A percentile compares a stretch with the other conserved stretches of the same genome.
phyloP scores from a whole-genome alignment of 2,329 filamentous ascomycete species.

The Rhexocercosporidium sp. region DNA sequence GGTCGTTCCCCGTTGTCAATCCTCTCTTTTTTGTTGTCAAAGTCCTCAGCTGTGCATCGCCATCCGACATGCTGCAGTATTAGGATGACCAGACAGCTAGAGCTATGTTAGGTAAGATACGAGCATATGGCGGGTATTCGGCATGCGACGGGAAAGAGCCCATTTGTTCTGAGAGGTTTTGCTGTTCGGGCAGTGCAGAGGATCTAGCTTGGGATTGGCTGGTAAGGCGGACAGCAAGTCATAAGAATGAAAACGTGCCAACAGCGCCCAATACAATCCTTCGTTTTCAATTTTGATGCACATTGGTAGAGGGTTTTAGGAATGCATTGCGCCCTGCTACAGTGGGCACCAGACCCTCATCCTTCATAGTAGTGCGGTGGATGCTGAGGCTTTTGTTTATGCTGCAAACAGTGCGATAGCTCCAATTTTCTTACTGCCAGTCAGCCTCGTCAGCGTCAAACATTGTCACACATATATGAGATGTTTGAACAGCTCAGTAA shows the following conservation, averaged over 20 bases:
- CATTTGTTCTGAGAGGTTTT: neutral
- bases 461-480: neutral
- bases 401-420: neutral
- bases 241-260: neutral
- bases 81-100: too few species aligned
- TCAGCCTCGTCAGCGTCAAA: conserved; percentile 8
- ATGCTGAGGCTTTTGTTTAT: neutral
- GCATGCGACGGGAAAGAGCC: neutral
- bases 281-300: neutral
- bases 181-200: neutral
- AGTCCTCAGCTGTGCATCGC: neutral
- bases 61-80: neutral
- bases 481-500: neutral
- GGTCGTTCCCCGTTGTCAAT: neutral
- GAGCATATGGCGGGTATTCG: neutral
- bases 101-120: neutral
- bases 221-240: conserved; percentile 1
- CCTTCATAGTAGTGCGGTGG: neutral
- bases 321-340: conserved; percentile 1
- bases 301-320: neutral
- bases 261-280: neutral
- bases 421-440: neutral
- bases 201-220: neutral
- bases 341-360: neutral
- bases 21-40: neutral